These are phyloP conservation scores for Pythium apleroticum DNA, from an alignment of 352 stramenopile species.

Conservation along the genomic window DNA sequence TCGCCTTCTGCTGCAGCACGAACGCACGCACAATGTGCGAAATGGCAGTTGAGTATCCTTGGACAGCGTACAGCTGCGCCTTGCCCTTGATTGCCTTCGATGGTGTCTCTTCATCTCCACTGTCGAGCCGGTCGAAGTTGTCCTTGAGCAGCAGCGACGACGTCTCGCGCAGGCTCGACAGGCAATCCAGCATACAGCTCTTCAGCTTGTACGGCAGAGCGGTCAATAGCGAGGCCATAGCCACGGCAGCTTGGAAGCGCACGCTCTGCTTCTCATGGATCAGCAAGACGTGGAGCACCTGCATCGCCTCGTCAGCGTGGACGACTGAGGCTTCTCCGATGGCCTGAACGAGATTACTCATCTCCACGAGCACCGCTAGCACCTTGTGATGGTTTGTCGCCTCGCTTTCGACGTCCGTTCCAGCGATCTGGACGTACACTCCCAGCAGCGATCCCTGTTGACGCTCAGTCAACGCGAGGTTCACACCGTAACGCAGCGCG, in stretches of 20 bases:
- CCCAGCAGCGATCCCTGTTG: conserved; percentile 64
- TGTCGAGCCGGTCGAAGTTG: conserved; percentile 12
- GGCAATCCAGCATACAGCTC: conserved; percentile 26
- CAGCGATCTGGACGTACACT: conserved; percentile 42
- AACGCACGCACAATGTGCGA: conserved; percentile 33
- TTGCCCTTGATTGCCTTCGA: conserved; percentile 41
- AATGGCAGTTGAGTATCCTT: conserved; percentile 69
- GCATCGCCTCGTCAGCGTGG: conserved; percentile 22
- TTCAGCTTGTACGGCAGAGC: conserved; percentile 38
- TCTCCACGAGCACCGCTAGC: conserved; percentile 33
- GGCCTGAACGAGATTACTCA: conserved; percentile 34
- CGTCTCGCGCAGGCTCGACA: conserved; percentile 27
- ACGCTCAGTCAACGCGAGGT: conserved; percentile 57
- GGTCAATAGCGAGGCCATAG: conserved; percentile 33
- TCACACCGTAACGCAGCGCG: conserved; percentile 68
- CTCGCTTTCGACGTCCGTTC: conserved; percentile 33
- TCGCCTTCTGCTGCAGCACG: conserved; percentile 14
- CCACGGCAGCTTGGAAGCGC: conserved; percentile 37
- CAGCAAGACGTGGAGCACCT: conserved; percentile 27
- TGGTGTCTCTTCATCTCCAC: conserved; percentile 18
- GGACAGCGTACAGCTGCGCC: conserved; percentile 69
- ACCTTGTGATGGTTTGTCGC: conserved; percentile 36
- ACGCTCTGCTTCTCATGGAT: conserved; percentile 46
- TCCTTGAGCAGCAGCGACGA: conserved; percentile 30
- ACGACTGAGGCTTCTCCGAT: conserved; percentile 37